phyloP scores from a whole-genome alignment of 106 monocot species.

The Alisma plantagoaquatica region DNA sequence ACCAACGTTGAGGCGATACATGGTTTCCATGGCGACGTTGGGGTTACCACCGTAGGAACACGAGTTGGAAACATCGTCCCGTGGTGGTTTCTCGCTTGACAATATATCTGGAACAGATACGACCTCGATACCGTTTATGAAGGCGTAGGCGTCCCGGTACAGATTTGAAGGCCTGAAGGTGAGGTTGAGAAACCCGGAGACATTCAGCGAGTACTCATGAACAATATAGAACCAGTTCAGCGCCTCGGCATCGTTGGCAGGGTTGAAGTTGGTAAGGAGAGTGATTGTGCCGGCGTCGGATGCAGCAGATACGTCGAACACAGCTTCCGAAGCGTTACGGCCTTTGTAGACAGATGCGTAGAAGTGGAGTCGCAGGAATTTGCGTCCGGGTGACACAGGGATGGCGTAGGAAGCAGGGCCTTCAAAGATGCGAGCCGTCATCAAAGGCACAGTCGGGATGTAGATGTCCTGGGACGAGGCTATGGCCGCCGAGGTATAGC shows the following conservation, averaged over 20 bases:
- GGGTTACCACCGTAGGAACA: not conserved
- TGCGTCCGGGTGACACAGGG: conserved; percentile 29
- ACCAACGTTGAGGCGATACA: conserved; percentile 12
- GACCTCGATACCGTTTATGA: conserved; percentile 16
- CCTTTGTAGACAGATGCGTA: conserved; percentile 57
- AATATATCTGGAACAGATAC: conserved; percentile 8
- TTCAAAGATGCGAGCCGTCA: conserved; percentile 64
- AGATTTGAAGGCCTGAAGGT: conserved; percentile 5
- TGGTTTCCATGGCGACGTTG: conserved; percentile 1
- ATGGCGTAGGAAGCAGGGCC: conserved; percentile 49
- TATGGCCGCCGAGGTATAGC: conserved; percentile 12
- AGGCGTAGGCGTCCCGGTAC: conserved; percentile 5
- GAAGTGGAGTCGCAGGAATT: conserved; percentile 79
- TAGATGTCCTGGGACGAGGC: conserved; percentile 70
- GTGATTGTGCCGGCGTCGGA: conserved; percentile 31
- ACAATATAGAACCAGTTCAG: conserved; percentile 11
- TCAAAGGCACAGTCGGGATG: conserved; percentile 82
- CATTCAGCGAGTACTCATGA: conserved; percentile 7
- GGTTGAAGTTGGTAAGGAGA: conserved; percentile 76
- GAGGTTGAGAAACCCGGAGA: conserved; percentile 1
- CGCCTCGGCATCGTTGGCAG: conserved; percentile 53
- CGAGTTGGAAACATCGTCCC: conserved; percentile 6
- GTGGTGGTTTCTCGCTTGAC: not conserved
- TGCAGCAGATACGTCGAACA: conserved; percentile 47
- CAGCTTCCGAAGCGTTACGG: conserved; percentile 33